Evolutionary conservation across 768 basidiomycete genomes (phyloP), one percentile per base, ranked within the genome.

Genomic region (Podaxis rugospora): DNA sequence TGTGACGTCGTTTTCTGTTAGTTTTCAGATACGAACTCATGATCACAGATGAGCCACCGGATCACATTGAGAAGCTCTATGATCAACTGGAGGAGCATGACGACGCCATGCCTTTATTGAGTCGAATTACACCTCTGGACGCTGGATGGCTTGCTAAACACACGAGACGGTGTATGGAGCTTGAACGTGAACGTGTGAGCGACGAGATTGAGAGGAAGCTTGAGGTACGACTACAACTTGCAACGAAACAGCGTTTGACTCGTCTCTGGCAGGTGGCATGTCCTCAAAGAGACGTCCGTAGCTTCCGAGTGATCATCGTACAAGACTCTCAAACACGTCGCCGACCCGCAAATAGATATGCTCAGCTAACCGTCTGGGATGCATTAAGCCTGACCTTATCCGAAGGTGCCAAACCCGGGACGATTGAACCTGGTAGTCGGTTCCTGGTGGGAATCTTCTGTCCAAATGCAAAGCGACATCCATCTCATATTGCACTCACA

Each of bases 311-410:
- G 4, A 68, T 94, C 14, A 76, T 86, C 13, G 80, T 88, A 14
- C 75, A 82, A 64, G 95, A 91, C 68, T 82, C 84, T 16, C 77
- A 78, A 37, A 87, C 84, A 27, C 65, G 68, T 0, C 78, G 80
- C 62, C 76, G 80, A 55, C 78, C 80, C 0, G 75, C 83, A 6
- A 75, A 81, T 62, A 81, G 92, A 53, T 78, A 74, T 1, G 94
- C 87, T 0, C 90, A 92, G 69, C 65, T 98, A 57, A 95, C 89
- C 0, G 81, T 95, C 3, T 95, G 92, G 92, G 92, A 95, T 66
- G 87, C 83, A 2, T 73, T 83, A 3, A 75, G 75, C 11, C 62
- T 89, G 27, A 75, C 74, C 0, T 66, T 77, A n/a, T 74, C 75
- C 23, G 87, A 89, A 63, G 83, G 78, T 4, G 76, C 71, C n/a